Evolutionary conservation across 1,284 basidiomycete species (phyloP).

Genomic region (Apiotrichum montevideense): DNA sequence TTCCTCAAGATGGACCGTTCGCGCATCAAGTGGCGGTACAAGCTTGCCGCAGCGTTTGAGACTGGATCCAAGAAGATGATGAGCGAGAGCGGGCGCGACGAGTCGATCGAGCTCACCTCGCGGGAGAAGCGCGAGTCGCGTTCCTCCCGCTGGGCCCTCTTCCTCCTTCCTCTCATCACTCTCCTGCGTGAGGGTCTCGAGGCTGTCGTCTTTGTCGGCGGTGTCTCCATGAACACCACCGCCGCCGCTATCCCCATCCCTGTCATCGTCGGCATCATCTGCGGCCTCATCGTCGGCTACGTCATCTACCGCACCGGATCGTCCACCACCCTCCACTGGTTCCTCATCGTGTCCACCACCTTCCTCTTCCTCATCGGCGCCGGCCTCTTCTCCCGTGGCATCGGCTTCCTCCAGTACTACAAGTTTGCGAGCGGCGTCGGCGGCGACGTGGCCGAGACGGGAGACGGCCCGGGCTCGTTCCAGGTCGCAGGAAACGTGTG

Average conservation of each 20-base stretch:
- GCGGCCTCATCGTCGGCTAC: constrained; percentile 59
- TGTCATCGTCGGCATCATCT: constrained; percentile 71
- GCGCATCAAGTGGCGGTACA: constrained; percentile 82
- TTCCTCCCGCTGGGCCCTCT: constrained; percentile 72
- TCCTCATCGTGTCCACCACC: constrained; percentile 82
- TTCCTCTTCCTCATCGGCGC: constrained; percentile 84
- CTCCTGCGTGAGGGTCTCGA: constrained; percentile 84
- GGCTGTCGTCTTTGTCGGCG: constrained; percentile 86
- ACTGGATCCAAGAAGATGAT: constrained; percentile 2
- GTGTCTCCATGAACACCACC: constrained; percentile 73
- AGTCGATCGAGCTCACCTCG: constrained; percentile 41
- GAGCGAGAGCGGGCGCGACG: constrained; percentile 2
- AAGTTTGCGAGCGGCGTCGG: constrained; percentile 55
- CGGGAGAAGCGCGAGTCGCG: constrained; percentile 43
- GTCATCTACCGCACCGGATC: constrained; percentile 48
- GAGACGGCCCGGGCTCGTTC: constrained; percentile 52
- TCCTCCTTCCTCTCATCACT: constrained; percentile 80
- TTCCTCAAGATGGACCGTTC: constrained; percentile 62
- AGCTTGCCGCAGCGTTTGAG: constrained; percentile 72
- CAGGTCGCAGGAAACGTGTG: constrained; percentile 73
- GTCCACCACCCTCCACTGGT: constrained; percentile 54
- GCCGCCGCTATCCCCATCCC: constrained; percentile 83
- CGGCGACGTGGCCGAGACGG: constrained; percentile 64
- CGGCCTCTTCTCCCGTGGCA: constrained; percentile 71
- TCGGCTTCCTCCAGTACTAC: constrained; percentile 62